Evolutionary conservation across 768 basidiomycete genomes (phyloP).

Genomic region (Tephrocybe sp.): DNA sequence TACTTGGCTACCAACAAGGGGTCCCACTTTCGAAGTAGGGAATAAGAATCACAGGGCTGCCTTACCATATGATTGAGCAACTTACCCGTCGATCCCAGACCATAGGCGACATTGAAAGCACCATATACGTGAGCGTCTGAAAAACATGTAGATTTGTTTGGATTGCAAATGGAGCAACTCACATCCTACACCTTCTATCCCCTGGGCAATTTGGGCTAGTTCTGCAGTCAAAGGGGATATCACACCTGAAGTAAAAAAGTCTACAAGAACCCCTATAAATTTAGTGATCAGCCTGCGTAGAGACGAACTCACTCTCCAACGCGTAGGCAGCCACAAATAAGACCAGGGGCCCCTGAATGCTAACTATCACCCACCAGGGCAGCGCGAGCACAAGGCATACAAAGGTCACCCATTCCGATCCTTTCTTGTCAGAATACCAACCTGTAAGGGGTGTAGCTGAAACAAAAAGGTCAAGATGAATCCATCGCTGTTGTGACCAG

Average conservation of each 20-base stretch:
- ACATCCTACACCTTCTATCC: slow-evolving; percentile 69
- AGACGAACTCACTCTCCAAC: slow-evolving; percentile 48
- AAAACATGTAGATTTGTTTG: background rate
- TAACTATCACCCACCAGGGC: slow-evolving; percentile 65
- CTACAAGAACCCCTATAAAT: slow-evolving; percentile 42
- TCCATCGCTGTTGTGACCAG: background rate
- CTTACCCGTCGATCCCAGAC: slow-evolving; percentile 61
- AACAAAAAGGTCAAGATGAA: slow-evolving; percentile 7
- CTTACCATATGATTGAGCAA: slow-evolving; percentile 5
- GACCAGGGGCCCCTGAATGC: slow-evolving; percentile 43
- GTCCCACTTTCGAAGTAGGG: slow-evolving; percentile 50
- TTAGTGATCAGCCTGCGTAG: background rate
- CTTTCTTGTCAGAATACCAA: slow-evolving; percentile 53
- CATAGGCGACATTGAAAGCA: slow-evolving; percentile 72
- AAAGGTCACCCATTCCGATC: slow-evolving; percentile 54
- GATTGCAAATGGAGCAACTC: slow-evolving; percentile 23
- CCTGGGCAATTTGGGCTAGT: slow-evolving; percentile 57
- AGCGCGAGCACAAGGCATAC: slow-evolving; percentile 48
- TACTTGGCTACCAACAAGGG: slow-evolving; percentile 69
- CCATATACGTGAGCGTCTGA: slow-evolving; percentile 76
- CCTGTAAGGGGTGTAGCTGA: slow-evolving; percentile 64
- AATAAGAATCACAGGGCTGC: slow-evolving; percentile 1
- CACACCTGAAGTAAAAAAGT: slow-evolving; percentile 59
- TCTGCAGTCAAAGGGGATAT: slow-evolving; percentile 67
- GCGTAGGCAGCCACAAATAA: slow-evolving; percentile 51